Conservation (phyloP, 345 rosid genomes). For the Melaleuca quinquenervia region DNA sequence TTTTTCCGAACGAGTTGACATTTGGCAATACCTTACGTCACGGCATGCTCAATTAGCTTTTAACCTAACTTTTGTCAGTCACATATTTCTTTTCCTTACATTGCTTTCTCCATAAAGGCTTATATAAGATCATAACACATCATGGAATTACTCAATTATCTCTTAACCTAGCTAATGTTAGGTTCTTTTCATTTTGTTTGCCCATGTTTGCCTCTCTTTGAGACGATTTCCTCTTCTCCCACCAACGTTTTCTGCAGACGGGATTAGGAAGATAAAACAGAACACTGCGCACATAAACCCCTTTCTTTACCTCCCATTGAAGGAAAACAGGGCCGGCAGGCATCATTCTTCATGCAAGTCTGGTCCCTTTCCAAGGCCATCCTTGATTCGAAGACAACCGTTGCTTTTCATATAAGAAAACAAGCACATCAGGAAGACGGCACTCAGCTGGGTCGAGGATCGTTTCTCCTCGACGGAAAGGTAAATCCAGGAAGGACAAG, state of each 20-base stretch:
- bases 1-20: background rate
- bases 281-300: background rate
- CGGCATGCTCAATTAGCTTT: background rate
- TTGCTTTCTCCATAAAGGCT: background rate
- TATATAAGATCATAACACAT: fast-evolving
- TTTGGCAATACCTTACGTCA: fast-evolving
- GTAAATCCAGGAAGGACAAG: background rate
- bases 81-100: fast-evolving
- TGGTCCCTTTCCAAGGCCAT: background rate
- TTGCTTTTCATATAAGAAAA: background rate
- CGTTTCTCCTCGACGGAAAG: background rate
- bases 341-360: background rate
- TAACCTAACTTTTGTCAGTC: background rate
- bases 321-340: background rate
- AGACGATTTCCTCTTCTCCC: background rate
- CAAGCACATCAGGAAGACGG: background rate
- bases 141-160: background rate
- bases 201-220: background rate
- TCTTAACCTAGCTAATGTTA: background rate
- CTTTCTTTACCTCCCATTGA: background rate
- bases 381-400: background rate
- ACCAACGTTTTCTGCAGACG: background rate
- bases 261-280: background rate
- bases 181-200: background rate
- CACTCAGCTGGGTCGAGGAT: background rate